Conservation (phyloP, 305 asterid species). For the Solanum hybrid region DNA sequence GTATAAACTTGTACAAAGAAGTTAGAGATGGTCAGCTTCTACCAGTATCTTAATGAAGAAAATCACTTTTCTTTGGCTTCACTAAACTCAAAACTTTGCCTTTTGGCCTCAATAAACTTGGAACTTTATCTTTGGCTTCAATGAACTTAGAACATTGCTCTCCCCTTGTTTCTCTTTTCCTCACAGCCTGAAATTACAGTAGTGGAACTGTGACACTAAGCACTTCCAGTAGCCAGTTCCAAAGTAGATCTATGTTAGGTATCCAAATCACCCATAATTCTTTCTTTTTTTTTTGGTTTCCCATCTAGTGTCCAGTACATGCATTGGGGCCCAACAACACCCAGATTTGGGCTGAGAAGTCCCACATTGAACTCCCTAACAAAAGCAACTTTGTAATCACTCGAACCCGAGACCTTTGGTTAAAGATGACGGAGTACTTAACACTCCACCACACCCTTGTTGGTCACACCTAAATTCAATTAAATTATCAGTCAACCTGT, state of each 20-base stretch:
- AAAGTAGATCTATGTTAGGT: background rate
- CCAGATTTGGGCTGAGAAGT: background rate
- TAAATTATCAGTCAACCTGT: background rate
- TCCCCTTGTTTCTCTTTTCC: background rate
- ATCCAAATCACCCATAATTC: background rate
- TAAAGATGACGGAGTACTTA: background rate
- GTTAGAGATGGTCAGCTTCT: background rate
- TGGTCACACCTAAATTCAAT: background rate
- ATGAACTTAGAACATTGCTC: background rate
- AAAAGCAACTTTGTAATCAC: background rate
- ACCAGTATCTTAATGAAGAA: background rate
- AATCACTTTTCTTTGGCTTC: background rate
- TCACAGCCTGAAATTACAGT: background rate
- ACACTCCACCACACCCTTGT: background rate
- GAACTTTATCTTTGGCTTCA: background rate
- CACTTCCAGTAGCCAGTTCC: background rate
- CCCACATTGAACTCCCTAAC: background rate
- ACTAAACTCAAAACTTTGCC: background rate
- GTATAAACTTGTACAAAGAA: background rate
- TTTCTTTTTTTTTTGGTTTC: background rate
- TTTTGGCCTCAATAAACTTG: background rate
- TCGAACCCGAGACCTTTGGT: background rate
- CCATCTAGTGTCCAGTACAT: background rate
- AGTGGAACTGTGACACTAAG: background rate
- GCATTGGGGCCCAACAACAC: background rate